Percentiles rank a stretch among this genome's conserved stretches.
phyloP scores from a whole-genome alignment of 2,329 filamentous ascomycete species.

The Fusarium nisikadoi region DNA sequence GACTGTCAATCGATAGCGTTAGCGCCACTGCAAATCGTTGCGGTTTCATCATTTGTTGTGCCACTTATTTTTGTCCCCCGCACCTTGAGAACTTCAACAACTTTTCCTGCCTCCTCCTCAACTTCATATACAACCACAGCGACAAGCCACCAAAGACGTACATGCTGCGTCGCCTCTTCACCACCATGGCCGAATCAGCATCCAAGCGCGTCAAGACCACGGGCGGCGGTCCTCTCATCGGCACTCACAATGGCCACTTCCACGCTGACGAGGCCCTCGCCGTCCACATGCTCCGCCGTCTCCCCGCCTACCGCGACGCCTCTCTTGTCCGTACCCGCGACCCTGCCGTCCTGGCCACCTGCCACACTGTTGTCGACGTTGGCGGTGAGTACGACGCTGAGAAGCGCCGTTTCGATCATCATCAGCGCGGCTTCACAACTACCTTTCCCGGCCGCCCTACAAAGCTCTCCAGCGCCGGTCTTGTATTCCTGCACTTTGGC shows the following conservation, averaged over 20 bases:
- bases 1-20: neutral
- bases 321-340: conserved; percentile 89
- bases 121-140: conserved; percentile 1
- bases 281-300: conserved; percentile 91
- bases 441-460: conserved; percentile 86
- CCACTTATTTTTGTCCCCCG: conserved; percentile 15
- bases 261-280: conserved; percentile 98
- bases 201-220: conserved; percentile 87
- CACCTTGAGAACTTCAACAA: conserved; percentile 7
- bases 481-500: conserved; percentile 97
- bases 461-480: conserved; percentile 91
- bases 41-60: neutral
- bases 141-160: neutral
- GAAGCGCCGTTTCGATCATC: conserved; percentile 89
- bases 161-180: conserved; percentile 49
- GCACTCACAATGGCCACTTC: conserved; percentile 98
- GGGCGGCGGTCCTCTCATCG: conserved; percentile 71
- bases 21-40: neutral
- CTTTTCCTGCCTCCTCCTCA: conserved; percentile 8
- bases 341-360: conserved; percentile 77
- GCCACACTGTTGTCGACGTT: conserved; percentile 98
- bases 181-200: conserved; percentile 68
- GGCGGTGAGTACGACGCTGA: conserved; percentile 88
- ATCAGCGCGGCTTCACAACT: conserved; percentile 89
- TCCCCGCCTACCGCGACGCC: conserved; percentile 81